Evolutionary conservation across 345 rosid species (phyloP).

Genomic region (Pugionium cornutum): DNA sequence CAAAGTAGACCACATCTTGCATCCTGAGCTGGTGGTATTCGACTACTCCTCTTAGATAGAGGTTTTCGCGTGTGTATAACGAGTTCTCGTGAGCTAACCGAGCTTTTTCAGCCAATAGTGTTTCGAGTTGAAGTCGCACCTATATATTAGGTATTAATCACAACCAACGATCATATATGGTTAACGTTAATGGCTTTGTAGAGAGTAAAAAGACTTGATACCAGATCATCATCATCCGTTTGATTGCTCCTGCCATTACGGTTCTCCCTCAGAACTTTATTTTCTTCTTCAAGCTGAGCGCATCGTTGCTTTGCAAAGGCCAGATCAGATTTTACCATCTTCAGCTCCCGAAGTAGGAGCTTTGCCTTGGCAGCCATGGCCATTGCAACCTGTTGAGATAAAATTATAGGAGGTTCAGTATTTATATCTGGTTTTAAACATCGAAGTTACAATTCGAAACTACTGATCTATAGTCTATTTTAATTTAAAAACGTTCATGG

Average conservation of each 20-base stretch:
- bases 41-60: constrained; percentile 85
- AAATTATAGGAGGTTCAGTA: constrained; percentile 8
- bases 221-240: constrained; percentile 83
- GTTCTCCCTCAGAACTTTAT: constrained; percentile 64
- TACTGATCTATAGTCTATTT: neutral
- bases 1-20: constrained; percentile 94
- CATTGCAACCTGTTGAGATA: constrained; percentile 84
- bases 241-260: constrained; percentile 60
- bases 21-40: constrained; percentile 95
- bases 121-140: constrained; percentile 88
- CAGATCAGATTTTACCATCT: constrained; percentile 90
- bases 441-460: neutral
- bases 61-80: constrained; percentile 76
- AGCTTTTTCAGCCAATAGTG: constrained; percentile 89
- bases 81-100: constrained; percentile 97
- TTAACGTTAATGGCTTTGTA: neutral
- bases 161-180: constrained; percentile 11
- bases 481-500: neutral
- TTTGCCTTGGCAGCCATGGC: constrained; percentile 99
- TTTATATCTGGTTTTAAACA: neutral
- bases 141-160: constrained; percentile 10
- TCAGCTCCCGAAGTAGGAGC: constrained; percentile 89
- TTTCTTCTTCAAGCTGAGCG: constrained; percentile 91
- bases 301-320: constrained; percentile 91
- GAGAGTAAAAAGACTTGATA: constrained; percentile 36